Evolutionary conservation across 2,329 filamentous ascomycete genomes (phyloP), one percentile per base, ranked within the genome.

Genomic region (Ophiosphaerella korrae): DNA sequence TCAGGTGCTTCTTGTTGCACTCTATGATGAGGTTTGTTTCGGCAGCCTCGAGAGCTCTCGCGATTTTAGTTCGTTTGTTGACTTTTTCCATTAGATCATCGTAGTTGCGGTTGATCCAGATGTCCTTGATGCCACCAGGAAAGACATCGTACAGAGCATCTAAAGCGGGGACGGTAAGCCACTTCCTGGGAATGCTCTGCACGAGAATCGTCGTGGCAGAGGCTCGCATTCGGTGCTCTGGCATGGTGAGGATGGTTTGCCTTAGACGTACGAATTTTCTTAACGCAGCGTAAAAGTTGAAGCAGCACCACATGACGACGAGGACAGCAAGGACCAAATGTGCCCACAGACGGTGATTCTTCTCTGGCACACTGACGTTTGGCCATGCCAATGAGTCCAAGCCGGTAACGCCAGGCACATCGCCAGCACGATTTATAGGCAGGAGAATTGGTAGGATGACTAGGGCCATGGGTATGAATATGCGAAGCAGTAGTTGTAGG

Each of bases 201-300:
- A 99, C 92, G 5, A 99, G 81, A 40, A 99, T 93, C 0, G 94
- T 99, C 5, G 93, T 99, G 2, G 94, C 93, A 13, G 93, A 97
- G 14, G 94, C 94, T 39, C 90, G 86, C 14, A 99, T 82, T 16
- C 94, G 89, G 74, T 99, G 94, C 73, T 97, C 90, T 2, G 94
- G 93, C 47, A 92, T 94, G 0, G 94, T 97, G 50, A 99, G 80
- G 65, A 95, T 96, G 46, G 95, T 91, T 73, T 99, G 94, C 56
- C 94, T 89, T 42, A 99, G 84, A 62, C 95, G 92, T 73, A 97
- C 88, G 69, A 96, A 99, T 9, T 92, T 87, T 40, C 87, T 82
- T 44, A 99, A 76, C 67, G 97, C 94, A 55, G 88, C 81, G 64
- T 94, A 97, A 68, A 95, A 90, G 39, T 97, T 87, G 48, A 84